Evolutionary conservation across 2,329 filamentous ascomycete genomes (phyloP).

Genomic region (Ceratocystis huliohia): DNA sequence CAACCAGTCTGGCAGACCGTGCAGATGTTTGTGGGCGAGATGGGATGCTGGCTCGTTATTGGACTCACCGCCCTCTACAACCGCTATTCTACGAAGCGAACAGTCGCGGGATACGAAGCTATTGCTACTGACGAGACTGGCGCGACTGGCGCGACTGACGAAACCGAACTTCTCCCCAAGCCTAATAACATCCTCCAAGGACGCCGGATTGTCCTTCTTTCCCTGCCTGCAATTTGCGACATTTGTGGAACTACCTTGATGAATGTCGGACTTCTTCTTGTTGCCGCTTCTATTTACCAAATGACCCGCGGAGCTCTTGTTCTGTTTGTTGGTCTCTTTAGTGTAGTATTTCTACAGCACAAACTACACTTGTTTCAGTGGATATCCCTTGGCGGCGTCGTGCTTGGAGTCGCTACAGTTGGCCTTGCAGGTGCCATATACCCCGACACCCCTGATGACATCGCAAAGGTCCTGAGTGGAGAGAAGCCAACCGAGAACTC

Average conservation of each 20-base stretch:
- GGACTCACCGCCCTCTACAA: slow-evolving; percentile 52
- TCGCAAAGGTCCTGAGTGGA: slow-evolving; percentile 27
- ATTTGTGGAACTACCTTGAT: slow-evolving; percentile 92
- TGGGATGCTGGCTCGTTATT: slow-evolving; percentile 90
- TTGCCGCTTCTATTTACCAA: slow-evolving; percentile 93
- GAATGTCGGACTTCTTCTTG: slow-evolving; percentile 89
- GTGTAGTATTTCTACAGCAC: slow-evolving; percentile 74
- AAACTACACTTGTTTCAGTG: slow-evolving; percentile 81
- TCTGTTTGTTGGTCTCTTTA: slow-evolving; percentile 90
- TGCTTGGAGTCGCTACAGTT: slow-evolving; percentile 76
- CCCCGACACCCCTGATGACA: slow-evolving; percentile 38
- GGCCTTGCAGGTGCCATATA: slow-evolving; percentile 78
- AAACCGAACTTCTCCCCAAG: slow-evolving; percentile 34
- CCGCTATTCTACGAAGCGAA: slow-evolving; percentile 39
- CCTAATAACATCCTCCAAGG: slow-evolving; percentile 53
- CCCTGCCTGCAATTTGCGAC: slow-evolving; percentile 81
- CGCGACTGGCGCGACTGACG: slow-evolving; percentile 33
- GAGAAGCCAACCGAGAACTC: slow-evolving; percentile 30
- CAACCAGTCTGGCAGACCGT: slow-evolving; percentile 92
- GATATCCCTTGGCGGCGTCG: slow-evolving; percentile 75
- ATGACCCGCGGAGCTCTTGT: slow-evolving; percentile 95
- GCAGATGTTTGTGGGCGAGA: slow-evolving; percentile 96
- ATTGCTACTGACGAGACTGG: slow-evolving; percentile 39
- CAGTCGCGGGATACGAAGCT: slow-evolving; percentile 49
- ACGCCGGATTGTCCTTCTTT: slow-evolving; percentile 58